phyloP scores from a whole-genome alignment of 352 stramenopile genomes.

The Pythium aquatile region DNA sequence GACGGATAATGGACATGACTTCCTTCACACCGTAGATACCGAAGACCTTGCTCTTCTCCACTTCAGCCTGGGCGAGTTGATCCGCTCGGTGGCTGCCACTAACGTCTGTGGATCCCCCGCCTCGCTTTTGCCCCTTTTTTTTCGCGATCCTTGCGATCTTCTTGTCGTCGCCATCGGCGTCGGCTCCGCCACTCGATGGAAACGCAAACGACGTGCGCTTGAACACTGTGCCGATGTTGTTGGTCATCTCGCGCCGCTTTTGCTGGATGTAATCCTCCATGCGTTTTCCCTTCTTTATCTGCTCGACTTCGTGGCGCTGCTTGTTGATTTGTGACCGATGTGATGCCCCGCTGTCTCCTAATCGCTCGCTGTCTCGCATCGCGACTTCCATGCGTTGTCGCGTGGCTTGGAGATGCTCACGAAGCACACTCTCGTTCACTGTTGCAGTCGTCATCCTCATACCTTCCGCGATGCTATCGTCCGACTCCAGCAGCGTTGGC shows the following conservation, averaged over 20 bases:
- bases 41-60: constrained; percentile 47
- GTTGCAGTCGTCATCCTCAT: background rate
- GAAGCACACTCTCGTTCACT: constrained; percentile 18
- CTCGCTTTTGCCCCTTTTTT: background rate
- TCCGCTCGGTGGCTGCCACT: constrained; percentile 5
- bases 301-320: constrained; percentile 29
- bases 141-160: background rate
- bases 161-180: background rate
- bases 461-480: background rate
- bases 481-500: constrained; percentile 16
- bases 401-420: constrained; percentile 43
- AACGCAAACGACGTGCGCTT: constrained; percentile 60
- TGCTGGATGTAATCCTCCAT: constrained; percentile 75
- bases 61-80: constrained; percentile 14
- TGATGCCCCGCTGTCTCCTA: background rate
- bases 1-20: constrained; percentile 71
- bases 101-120: constrained; percentile 6
- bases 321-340: constrained; percentile 33
- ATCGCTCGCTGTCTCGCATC: constrained; percentile 35
- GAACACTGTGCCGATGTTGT: constrained; percentile 70
- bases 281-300: constrained; percentile 50
- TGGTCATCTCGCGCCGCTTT: constrained; percentile 63
- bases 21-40: constrained; percentile 68
- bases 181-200: constrained; percentile 6
- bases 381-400: constrained; percentile 49